Evolutionary conservation across 805 yeast species (phyloP), one percentile per base, ranked within the genome.

Genomic region (Saturnispora zaruensis): DNA sequence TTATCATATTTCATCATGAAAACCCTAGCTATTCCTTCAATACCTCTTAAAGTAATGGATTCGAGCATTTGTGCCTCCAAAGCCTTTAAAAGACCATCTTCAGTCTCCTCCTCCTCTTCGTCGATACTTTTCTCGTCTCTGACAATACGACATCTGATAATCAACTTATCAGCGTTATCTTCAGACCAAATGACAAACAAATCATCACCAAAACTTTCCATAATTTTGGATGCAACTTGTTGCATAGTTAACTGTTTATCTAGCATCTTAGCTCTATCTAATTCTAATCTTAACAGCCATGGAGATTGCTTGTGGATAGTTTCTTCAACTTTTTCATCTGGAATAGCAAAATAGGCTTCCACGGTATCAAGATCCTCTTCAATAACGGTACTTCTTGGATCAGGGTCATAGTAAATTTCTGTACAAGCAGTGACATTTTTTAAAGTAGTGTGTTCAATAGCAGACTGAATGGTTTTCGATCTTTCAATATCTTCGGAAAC

Each of bases 101-200:
- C 99, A 63, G 93, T 96, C 41, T 91, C 87, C 56, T 90, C 96
- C 33, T 84, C 88, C 53, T 93, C 97, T 61, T 88, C 96, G 59
- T 91, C 97, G 65, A 89, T 67, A 6, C 87, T 75, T 70, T 91
- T 91, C 51, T 96, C 96, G 66, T 90, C 96, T 70, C 99, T 87
- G 43, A 93, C 88, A 59, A 95, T 96, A 75, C 99, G 87, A 76
- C 98, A 91, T 76, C 99, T 95, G 59, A 93, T 86, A 55, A 93
- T 84, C 69, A 93, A 82, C 69, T 89, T 90, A 58, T 91, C 97
- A 42, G 97, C 96, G 62, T 93, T 91, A 74, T 93, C 99, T 75
- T 95, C 99, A 44, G 97, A 88, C 98, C 99, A 93, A 63, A 93
- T 93, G 38, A 93, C 96, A 62, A 91, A 93, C 70, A 93, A 72